Evolutionary conservation across 306 rosid genomes (phyloP).

Genomic region (Dalbergia cultrata): DNA sequence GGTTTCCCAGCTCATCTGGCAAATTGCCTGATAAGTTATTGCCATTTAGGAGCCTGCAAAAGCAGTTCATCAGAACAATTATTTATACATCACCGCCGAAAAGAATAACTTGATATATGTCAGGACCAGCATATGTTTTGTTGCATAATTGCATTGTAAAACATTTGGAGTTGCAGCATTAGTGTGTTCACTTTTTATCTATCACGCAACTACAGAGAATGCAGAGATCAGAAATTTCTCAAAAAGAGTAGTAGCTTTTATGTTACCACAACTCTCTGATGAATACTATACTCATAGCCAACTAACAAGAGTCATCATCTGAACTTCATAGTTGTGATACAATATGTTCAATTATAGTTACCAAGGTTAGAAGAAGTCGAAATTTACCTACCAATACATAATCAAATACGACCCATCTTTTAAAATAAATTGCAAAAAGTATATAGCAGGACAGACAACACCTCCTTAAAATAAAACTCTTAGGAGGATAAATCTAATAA

Average conservation of each 20-base stretch:
- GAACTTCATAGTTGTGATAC: no score
- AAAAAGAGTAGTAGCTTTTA: background rate
- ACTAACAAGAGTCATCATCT: no score
- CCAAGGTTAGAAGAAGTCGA: background rate
- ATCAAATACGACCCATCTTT: constrained; percentile 1
- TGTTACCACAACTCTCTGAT: background rate
- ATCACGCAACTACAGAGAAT: background rate
- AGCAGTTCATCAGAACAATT: constrained; percentile 34
- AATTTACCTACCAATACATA: constrained; percentile 3
- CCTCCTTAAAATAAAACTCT: constrained; percentile 30
- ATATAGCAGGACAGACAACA: background rate
- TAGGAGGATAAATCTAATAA: constrained; percentile 41
- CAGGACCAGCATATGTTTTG: background rate
- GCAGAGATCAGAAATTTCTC: background rate
- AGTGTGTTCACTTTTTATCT: background rate
- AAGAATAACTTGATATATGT: background rate
- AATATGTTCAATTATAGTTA: no score
- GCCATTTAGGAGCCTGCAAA: constrained; percentile 65
- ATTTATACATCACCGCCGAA: background rate
- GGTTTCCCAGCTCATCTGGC: constrained; percentile 71
- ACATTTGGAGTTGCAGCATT: background rate
- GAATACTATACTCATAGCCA: no score
- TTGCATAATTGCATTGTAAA: background rate
- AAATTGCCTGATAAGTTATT: constrained; percentile 63
- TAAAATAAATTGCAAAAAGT: background rate